These are phyloP conservation scores for Cyberlindnera japonica DNA, from an alignment of 805 yeast species.

Conservation along the genomic window DNA sequence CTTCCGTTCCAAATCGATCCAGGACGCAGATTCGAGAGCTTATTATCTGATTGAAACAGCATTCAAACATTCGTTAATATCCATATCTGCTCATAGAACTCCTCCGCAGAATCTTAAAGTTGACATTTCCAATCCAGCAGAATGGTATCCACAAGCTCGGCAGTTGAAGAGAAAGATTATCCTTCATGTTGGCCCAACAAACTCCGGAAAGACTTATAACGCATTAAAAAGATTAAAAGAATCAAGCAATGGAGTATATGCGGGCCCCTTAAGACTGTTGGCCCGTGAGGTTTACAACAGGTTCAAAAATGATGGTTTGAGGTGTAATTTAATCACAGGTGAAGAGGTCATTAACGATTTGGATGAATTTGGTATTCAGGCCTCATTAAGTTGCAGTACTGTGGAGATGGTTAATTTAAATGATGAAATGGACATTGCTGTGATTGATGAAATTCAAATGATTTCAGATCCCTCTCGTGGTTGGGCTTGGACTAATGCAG, in stretches of 20 bases:
- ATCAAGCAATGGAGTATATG: constrained; percentile 78
- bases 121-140: constrained; percentile 57
- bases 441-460: constrained; percentile 96
- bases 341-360: constrained; percentile 78
- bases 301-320: constrained; percentile 58
- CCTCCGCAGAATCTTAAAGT: constrained; percentile 26
- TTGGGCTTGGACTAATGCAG: constrained; percentile 90
- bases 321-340: constrained; percentile 91
- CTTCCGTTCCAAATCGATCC: constrained; percentile 6
- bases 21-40: constrained; percentile 1
- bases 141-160: constrained; percentile 86
- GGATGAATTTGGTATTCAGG: constrained; percentile 68
- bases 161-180: constrained; percentile 70
- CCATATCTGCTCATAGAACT: constrained; percentile 10
- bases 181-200: constrained; percentile 98
- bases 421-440: constrained; percentile 75
- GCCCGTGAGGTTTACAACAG: constrained; percentile 91
- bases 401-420: constrained; percentile 85
- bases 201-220: constrained; percentile 88
- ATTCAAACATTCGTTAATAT: constrained; percentile 3
- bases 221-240: constrained; percentile 67
- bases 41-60: constrained; percentile 16
- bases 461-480: constrained; percentile 77
- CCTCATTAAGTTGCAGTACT: constrained; percentile 80
- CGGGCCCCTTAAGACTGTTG: constrained; percentile 87